Evolutionary conservation across 768 basidiomycete species (phyloP).

Genomic region (Phaeotremella skinneri): DNA sequence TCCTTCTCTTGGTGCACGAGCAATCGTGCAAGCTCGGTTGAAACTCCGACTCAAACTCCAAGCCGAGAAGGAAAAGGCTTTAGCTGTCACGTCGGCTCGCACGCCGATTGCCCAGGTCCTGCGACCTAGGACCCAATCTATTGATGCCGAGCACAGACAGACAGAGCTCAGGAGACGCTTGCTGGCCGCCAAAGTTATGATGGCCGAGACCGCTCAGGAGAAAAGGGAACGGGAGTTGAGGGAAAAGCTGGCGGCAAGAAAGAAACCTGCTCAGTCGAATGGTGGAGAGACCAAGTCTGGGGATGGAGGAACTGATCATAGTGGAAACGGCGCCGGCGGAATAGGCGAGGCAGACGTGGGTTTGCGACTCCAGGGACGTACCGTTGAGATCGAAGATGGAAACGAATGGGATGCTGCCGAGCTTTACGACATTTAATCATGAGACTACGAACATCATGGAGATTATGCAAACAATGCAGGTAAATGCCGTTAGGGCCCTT

Average conservation of each 20-base stretch:
- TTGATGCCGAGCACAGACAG: conserved; percentile 30
- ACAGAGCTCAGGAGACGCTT: conserved; percentile 37
- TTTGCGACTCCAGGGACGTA: background rate
- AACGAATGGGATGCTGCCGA: background rate
- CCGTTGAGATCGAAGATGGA: background rate
- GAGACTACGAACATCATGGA: background rate
- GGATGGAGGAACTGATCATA: background rate
- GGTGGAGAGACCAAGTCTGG: too few relatives aligned
- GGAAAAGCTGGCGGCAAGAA: conserved; percentile 34
- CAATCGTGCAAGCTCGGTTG: conserved; percentile 32
- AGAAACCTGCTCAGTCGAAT: conserved; percentile 9
- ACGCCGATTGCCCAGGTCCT: conserved; percentile 31
- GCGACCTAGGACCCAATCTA: conserved; percentile 17
- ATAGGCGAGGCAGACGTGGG: background rate
- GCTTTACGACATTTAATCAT: background rate
- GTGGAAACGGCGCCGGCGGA: background rate
- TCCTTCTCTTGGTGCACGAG: conserved; percentile 16
- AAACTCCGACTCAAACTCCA: conserved; percentile 31
- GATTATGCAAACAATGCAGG: too few relatives aligned
- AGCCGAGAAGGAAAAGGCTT: conserved; percentile 20
- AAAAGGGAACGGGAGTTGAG: conserved; percentile 36
- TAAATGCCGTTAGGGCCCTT: too few relatives aligned
- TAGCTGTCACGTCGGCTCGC: conserved; percentile 18
- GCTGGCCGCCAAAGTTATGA: conserved; percentile 41
- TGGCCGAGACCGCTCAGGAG: conserved; percentile 42